These are phyloP conservation scores for Camellia oleifera DNA, from an alignment of 179 eudicot genomes.

Conservation along the genomic window DNA sequence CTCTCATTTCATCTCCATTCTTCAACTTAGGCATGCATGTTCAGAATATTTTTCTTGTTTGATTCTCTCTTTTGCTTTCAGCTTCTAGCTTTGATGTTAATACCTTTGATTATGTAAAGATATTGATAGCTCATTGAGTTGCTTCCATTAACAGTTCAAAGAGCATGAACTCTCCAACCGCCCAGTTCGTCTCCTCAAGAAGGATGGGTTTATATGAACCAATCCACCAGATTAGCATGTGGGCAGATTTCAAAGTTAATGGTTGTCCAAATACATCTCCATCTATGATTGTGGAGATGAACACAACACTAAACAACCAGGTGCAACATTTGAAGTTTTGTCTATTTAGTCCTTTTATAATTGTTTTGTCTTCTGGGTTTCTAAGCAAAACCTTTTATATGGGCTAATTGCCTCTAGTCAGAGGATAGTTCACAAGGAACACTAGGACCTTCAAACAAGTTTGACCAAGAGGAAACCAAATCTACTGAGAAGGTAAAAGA, in stretches of 20 bases:
- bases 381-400: conserved; percentile 5
- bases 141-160: conserved; percentile 14
- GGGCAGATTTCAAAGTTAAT: conserved; percentile 77
- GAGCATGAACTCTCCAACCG: conserved; percentile 58
- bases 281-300: conserved; percentile 51
- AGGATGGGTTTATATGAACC: conserved; percentile 84
- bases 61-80: not conserved
- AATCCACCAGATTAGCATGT: conserved; percentile 68
- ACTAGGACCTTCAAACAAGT: conserved; percentile 49
- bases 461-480: conserved; percentile 70
- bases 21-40: not conserved
- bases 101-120: not conserved
- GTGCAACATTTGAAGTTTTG: conserved; percentile 26
- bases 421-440: conserved; percentile 76
- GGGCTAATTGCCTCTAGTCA: conserved; percentile 35
- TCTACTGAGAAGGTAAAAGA: conserved; percentile 63
- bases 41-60: not conserved
- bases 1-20: not conserved
- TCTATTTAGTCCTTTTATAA: not conserved
- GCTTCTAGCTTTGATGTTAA: not conserved
- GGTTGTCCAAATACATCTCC: conserved; percentile 53
- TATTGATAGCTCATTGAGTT: conserved; percentile 12
- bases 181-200: conserved; percentile 63
- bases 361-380: conserved; percentile 10
- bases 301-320: conserved; percentile 58